Base-by-base conservation (phyloP, 306 rosid genomes). In the Cucumis cinereus region DNA sequence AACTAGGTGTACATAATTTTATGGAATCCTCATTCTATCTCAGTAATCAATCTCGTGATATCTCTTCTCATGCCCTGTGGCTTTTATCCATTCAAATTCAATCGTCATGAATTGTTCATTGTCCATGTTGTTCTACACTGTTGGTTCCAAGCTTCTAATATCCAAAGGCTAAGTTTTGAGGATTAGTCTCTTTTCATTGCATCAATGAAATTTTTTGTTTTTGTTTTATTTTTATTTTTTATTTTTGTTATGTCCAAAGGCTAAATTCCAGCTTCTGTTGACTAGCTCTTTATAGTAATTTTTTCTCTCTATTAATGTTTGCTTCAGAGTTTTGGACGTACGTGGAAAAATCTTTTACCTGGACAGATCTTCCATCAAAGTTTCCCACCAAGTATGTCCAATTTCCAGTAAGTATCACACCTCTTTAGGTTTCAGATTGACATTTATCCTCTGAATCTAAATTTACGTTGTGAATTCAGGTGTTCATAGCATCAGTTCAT, bases 321-420 rank as follows among this genome's bases (percentile, higher is more conserved):
- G 72, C 61, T 84, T 79, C 93, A 94, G 99, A 94, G 59, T 94
- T 89, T 84, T 94, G 96, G 97, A 81, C 90, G 53, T 90, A 90
- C 49, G 99, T 94, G 33, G 99, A 94, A 71, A 85, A 92, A 80
- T 94, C 99, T 47, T 94, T 87, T 86, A 90, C 96, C 19, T 94
- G 97, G 99, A 90, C 99, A 61, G 96, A 94, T 83, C 84, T 84
- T 83, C 96, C 99, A 40, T 94, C 99, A 4, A 92, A 92, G 86
- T 94, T 94, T 63, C 99, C 99, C 4, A 94, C 99, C 67, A 94
- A 94, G 92, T 92, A 88, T 77, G 95, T 94, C 50, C 99, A 94
- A 74, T 88, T 89, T 88, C 99, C 99, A 45, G 99, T 92, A 78
- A 90, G 99, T 81, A 72, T 43, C 66, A 54, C n/a, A 49, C 62